Percentiles rank a stretch among this genome's conserved stretches.
Evolutionary conservation across 306 rosid genomes (phyloP).

Genomic region (Quercus agrifolia): DNA sequence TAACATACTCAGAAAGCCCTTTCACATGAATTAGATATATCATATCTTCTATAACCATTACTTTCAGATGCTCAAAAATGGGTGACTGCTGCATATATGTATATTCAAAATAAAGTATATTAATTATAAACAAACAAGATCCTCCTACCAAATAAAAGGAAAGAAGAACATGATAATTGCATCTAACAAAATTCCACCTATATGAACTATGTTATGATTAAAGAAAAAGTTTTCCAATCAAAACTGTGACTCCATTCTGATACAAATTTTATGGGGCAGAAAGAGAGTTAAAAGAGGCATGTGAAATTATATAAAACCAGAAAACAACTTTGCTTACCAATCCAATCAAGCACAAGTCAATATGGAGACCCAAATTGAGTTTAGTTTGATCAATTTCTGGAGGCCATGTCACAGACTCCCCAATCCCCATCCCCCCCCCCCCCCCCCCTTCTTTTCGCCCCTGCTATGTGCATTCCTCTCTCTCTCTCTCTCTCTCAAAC

Average conservation of each 20-base stretch:
- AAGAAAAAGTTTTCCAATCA: neutral
- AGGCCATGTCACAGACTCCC: too few species aligned
- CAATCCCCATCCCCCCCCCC: too few species aligned
- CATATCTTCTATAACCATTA: constrained; percentile 88
- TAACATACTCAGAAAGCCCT: constrained; percentile 45
- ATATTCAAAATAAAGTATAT: neutral
- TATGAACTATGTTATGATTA: neutral
- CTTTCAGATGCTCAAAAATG: constrained; percentile 52
- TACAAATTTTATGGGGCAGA: neutral
- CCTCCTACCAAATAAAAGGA: neutral
- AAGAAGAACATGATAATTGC: neutral
- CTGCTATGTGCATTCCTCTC: neutral
- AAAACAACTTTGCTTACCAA: too few species aligned
- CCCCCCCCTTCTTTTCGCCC: too few species aligned
- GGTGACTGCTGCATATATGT: constrained; percentile 37
- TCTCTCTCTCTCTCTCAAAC: neutral
- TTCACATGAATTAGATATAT: constrained; percentile 61
- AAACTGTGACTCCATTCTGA: neutral
- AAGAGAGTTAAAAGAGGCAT: neutral
- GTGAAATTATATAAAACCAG: too few species aligned
- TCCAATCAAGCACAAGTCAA: too few species aligned
- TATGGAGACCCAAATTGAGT: too few species aligned
- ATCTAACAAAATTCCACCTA: neutral
- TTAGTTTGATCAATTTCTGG: too few species aligned
- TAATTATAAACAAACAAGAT: neutral